These are phyloP conservation scores for Calonectria fujianensis DNA, from an alignment of 2,329 filamentous ascomycete genomes.

Conservation along the genomic window DNA sequence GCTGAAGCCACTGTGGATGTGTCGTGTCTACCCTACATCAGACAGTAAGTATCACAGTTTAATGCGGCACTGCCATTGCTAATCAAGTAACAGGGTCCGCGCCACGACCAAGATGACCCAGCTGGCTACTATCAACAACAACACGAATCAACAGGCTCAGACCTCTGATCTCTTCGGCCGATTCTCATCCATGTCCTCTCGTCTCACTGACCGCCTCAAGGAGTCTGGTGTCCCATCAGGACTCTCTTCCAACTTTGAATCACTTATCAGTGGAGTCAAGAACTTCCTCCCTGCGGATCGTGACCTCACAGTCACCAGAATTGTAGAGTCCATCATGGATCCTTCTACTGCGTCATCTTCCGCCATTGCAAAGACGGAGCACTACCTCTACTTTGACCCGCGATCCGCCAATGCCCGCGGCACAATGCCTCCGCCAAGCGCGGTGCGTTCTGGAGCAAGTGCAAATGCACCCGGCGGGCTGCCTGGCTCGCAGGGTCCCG, in stretches of 20 bases:
- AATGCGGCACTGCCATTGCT: constrained; percentile 44
- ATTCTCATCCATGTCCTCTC: constrained; percentile 92
- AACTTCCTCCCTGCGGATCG: constrained; percentile 98
- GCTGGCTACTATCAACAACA: constrained; percentile 91
- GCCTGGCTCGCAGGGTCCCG: constrained; percentile 71
- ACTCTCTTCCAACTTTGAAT: constrained; percentile 89
- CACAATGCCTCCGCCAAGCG: constrained; percentile 88
- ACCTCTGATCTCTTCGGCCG: constrained; percentile 92
- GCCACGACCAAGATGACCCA: constrained; percentile 99
- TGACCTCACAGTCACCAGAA: constrained; percentile 97
- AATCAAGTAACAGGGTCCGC: constrained; percentile 77
- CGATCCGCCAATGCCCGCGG: constrained; percentile 94
- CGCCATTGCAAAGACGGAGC: constrained; percentile 96
- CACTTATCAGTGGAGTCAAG: constrained; percentile 95
- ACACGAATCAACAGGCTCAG: constrained; percentile 75
- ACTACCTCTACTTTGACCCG: constrained; percentile 98
- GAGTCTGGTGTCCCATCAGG: constrained; percentile 86
- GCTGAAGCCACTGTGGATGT: constrained; percentile 84
- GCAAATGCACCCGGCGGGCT: constrained; percentile 68
- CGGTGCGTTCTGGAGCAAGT: constrained; percentile 67
- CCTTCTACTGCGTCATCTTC: constrained; percentile 91
- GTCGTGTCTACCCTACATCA: constrained; percentile 87
- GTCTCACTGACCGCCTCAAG: constrained; percentile 94
- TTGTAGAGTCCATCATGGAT: constrained; percentile 98
- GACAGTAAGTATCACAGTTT: constrained; percentile 76